Conservation (phyloP, 768 basidiomycete species). For the Kwoniella europaea region DNA sequence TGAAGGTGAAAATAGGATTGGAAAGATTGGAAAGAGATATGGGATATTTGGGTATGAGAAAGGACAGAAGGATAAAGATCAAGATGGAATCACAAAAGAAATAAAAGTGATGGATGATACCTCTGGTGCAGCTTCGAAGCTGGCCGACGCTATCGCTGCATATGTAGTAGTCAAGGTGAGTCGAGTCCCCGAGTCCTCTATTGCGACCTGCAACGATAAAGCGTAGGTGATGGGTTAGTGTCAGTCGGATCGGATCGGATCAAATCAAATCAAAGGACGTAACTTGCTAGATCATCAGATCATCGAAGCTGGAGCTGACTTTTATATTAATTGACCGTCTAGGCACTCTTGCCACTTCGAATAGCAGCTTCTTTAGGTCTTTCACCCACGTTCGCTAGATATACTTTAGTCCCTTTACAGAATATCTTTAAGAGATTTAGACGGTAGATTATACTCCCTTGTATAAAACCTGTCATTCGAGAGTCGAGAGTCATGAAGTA, state of each 20-base stretch:
- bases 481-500: too few relatives aligned
- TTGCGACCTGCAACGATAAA: too few relatives aligned
- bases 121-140: constrained; percentile 73
- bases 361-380: constrained; percentile 75
- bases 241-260: too few relatives aligned
- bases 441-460: not conserved
- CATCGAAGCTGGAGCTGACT: not conserved
- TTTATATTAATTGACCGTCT: constrained; percentile 6
- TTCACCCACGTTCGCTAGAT: constrained; percentile 73
- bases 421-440: constrained; percentile 9
- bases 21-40: constrained; percentile 74
- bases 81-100: too few relatives aligned
- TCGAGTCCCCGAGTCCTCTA: too few relatives aligned
- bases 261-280: too few relatives aligned
- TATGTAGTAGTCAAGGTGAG: constrained; percentile 79
- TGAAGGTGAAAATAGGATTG: constrained; percentile 76
- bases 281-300: too few relatives aligned
- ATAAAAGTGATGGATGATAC: too few relatives aligned
- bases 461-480: too few relatives aligned
- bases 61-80: too few relatives aligned
- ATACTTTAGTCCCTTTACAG: constrained; percentile 23
- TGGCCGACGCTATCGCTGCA: constrained; percentile 80
- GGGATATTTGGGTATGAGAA: constrained; percentile 73
- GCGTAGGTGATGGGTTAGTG: too few relatives aligned
- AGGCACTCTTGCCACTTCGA: constrained; percentile 77